These are phyloP conservation scores for Botrytis cinerea DNA, from an alignment of 2,329 filamentous ascomycete genomes.

Conservation along the genomic window DNA sequence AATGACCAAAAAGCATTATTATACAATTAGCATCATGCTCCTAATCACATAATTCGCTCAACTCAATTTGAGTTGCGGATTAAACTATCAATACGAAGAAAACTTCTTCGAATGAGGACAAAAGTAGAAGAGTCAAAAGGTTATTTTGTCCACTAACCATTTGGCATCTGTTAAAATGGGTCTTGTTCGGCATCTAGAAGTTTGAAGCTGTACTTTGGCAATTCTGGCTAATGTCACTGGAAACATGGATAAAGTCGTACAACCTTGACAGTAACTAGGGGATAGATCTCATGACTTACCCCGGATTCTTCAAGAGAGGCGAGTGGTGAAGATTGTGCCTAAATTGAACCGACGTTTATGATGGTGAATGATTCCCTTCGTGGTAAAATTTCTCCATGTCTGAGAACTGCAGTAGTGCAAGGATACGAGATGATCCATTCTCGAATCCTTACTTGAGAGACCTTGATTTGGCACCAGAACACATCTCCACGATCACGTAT, in stretches of 20 bases:
- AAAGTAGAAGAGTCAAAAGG: neutral
- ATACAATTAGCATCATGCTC: neutral
- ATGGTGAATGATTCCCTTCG: conserved; percentile 9
- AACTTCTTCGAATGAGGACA: neutral
- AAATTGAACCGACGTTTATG: neutral
- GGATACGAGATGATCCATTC: neutral
- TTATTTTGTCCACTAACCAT: neutral
- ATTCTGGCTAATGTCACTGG: conserved; percentile 20
- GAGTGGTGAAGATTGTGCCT: neutral
- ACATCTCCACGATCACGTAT: neutral
- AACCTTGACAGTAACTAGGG: neutral
- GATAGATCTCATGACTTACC: conserved; percentile 21
- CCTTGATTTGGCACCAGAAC: neutral
- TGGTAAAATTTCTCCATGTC: conserved; percentile 12
- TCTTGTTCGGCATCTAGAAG: neutral
- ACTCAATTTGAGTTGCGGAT: neutral
- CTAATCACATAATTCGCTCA: neutral
- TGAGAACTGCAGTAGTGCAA: conserved; percentile 3
- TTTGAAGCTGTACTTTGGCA: neutral
- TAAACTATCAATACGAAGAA: neutral
- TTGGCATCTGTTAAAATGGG: neutral
- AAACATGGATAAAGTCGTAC: conserved; percentile 18
- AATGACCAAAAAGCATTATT: neutral
- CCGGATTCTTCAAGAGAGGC: conserved; percentile 7
- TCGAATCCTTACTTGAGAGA: neutral